Percentiles rank a stretch among this genome's conserved stretches.
These are phyloP conservation scores for Pleurotus djamor DNA, from an alignment of 768 basidiomycete species.

Conservation along the genomic window DNA sequence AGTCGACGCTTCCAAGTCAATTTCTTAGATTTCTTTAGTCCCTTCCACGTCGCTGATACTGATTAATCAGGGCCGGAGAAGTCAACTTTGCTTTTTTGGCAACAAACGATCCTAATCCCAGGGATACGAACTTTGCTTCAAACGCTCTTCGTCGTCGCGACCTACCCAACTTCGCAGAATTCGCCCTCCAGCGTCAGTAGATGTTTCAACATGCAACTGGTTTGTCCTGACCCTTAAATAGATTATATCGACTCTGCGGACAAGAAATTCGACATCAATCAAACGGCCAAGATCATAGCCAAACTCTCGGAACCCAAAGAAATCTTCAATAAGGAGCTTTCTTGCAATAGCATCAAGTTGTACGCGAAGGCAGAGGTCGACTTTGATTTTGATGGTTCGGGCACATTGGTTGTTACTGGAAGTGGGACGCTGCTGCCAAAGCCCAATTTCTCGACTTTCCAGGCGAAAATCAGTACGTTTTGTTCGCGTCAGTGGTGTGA, in stretches of 20 bases:
- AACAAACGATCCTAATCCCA: background rate
- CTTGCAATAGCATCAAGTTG: background rate
- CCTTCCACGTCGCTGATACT: background rate
- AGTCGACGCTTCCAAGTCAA: conserved; percentile 16
- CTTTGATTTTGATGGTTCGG: conserved; percentile 1
- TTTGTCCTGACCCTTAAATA: background rate
- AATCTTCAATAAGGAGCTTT: background rate
- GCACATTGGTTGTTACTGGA: conserved; percentile 1
- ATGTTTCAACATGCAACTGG: background rate
- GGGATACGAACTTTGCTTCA: background rate
- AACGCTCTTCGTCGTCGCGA: background rate
- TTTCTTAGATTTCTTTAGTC: background rate
- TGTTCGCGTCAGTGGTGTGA: too few relatives aligned
- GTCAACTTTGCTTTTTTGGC: conserved; percentile 1
- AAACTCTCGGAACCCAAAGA: conserved; percentile 1
- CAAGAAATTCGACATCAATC: conserved; percentile 4
- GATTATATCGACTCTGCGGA: conserved; percentile 1
- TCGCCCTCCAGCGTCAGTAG: background rate
- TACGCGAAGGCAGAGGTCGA: conserved; percentile 4
- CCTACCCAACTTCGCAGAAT: background rate
- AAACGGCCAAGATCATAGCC: conserved; percentile 2
- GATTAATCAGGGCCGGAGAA: background rate
- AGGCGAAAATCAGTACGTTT: background rate
- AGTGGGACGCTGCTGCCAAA: conserved; percentile 1
- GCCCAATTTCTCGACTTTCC: background rate